phyloP scores from a whole-genome alignment of 768 basidiomycete genomes.

The Russula virescens region DNA sequence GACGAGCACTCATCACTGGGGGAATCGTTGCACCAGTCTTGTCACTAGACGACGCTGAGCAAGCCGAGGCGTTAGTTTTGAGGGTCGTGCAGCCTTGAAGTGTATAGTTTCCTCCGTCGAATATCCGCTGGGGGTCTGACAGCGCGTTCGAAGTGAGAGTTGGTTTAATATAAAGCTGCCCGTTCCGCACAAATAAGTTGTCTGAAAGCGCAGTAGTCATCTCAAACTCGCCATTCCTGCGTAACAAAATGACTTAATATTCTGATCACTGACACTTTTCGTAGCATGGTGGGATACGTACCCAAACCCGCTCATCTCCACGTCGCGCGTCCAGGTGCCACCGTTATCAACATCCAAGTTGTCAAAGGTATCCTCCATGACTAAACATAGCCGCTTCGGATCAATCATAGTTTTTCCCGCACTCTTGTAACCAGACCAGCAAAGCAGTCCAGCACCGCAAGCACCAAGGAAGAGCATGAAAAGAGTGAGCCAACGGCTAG shows the following conservation, averaged over 20 bases:
- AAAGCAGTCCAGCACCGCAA: conserved; percentile 37
- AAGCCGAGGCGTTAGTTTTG: conserved; percentile 37
- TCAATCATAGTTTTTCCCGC: conserved; percentile 35
- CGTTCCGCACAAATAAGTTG: conserved; percentile 44
- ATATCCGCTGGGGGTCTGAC: conserved; percentile 33
- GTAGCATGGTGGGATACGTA: conserved; percentile 20
- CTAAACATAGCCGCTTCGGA: conserved; percentile 36
- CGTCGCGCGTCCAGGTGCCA: conserved; percentile 41
- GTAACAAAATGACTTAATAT: background rate
- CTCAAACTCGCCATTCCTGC: conserved; percentile 47
- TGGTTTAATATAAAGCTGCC: conserved; percentile 52
- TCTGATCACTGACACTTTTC: background rate
- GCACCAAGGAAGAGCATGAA: conserved; percentile 39
- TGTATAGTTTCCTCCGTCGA: conserved; percentile 36
- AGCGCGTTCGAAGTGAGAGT: conserved; percentile 51
- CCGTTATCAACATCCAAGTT: conserved; percentile 36
- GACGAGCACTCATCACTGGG: conserved; percentile 49
- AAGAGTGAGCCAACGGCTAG: conserved; percentile 48
- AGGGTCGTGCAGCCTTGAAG: conserved; percentile 36
- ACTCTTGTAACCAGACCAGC: conserved; percentile 39
- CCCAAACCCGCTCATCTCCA: conserved; percentile 52
- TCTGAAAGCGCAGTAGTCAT: conserved; percentile 41
- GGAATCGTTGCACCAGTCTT: conserved; percentile 38
- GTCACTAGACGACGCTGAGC: conserved; percentile 40
- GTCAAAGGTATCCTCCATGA: conserved; percentile 47